phyloP scores from a whole-genome alignment of 2,329 filamentous ascomycete genomes.

The Nemania diffusa region DNA sequence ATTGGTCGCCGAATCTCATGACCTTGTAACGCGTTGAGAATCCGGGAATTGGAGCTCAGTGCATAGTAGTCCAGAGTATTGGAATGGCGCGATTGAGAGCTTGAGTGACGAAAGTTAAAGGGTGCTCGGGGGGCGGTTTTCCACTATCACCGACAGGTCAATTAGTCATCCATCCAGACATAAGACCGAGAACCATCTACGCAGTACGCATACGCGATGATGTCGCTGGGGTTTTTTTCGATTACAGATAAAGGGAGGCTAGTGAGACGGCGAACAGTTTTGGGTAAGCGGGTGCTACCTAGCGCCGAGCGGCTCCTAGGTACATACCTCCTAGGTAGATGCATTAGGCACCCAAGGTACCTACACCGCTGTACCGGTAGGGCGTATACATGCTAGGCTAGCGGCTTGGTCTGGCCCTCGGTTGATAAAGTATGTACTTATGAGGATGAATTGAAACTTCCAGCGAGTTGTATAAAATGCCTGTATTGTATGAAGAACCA shows the following conservation, averaged over 20 bases:
- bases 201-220: conserved; percentile 20
- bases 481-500: no score
- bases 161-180: conserved; percentile 34
- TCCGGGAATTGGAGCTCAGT: conserved; percentile 36
- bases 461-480: no score
- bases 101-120: conserved; percentile 42
- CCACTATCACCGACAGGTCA: conserved; percentile 15
- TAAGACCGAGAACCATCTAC: conserved; percentile 23
- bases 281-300: not conserved
- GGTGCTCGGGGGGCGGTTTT: conserved; percentile 9
- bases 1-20: conserved; percentile 53
- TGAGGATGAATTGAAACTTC: no score
- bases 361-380: no score
- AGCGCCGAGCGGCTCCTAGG: conserved; percentile 4
- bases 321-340: no score
- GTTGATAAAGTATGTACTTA: no score
- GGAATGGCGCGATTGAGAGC: conserved; percentile 46
- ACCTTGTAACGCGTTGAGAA: conserved; percentile 43
- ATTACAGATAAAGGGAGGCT: conserved; percentile 8
- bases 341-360: no score
- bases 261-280: conserved; percentile 19
- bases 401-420: no score
- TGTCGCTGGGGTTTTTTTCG: conserved; percentile 23
- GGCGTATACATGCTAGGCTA: no score
- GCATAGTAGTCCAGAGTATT: conserved; percentile 44